Evolutionary conservation across 352 stramenopile species (phyloP), one percentile per base, ranked within the genome.

Genomic region (Pythium coloratum): DNA sequence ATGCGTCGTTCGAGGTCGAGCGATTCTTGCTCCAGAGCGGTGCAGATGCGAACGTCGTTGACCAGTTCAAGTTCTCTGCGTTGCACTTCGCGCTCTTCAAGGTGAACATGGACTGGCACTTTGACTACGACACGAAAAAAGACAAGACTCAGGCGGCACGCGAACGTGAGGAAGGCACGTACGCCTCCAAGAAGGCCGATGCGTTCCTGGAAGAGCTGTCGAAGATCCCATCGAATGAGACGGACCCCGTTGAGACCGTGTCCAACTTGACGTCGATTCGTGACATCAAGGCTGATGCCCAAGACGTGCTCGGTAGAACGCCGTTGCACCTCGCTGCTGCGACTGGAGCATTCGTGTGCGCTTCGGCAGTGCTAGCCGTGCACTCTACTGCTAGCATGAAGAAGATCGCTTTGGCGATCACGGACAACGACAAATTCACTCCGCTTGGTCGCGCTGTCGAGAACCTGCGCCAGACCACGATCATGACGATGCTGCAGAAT

Each of bases 1-100:
- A 92, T 16, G 86, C 86, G n/a, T 88, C 82, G 3, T 92, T 94
- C 42, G 81, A 90, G n/a, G 67, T 92, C 8, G 86, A 92, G 64
- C 80, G 86, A 1, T 86, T 91, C 40, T 59, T 94, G 28, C 51
- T 94, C 7, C 78, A 87, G 32, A 76, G 59, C 55, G 83, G 84
- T 10, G 75, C 83, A 6, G 72, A 88, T 59, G 72, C 69, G 4
- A 86, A 88, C 32, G 73, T 74, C 9, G 68, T 80, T 6, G 85
- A 94, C 59, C 50, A 76, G n/a, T 92, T 91, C 42, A 71, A 75
- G 1, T 86, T 88, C 55, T 66, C 80, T 4, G 59, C 74, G 14
- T 65, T 94, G 28, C 85, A 92, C 56, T 91, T 92, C 59, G 83
- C 85, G 0, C 55, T 94, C 16, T 71, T 87, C 26, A 92, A 94